Evolutionary conservation across 495 filamentous ascomycete genomes (phyloP).

Genomic region (Aspergillus asperescens): DNA sequence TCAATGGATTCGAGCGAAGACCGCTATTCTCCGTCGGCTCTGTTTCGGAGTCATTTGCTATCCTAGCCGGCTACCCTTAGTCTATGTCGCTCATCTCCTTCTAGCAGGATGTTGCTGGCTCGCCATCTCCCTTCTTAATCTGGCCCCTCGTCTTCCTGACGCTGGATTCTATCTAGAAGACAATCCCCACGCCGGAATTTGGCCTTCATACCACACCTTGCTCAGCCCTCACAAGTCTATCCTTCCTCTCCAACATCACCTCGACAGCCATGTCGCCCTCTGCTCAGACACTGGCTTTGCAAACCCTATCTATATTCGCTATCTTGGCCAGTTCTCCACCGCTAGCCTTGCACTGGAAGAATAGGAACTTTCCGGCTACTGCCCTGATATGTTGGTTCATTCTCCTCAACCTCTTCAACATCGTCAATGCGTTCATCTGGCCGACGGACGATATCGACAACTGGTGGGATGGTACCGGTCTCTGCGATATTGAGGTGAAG

Average conservation of each 20-base stretch:
- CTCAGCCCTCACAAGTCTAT: neutral
- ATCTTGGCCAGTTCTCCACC: slow-evolving; percentile 49
- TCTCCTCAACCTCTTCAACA: slow-evolving; percentile 59
- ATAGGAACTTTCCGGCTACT: slow-evolving; percentile 46
- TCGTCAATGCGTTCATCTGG: slow-evolving; percentile 82
- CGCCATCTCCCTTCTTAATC: slow-evolving; percentile 5
- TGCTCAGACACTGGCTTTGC: slow-evolving; percentile 34
- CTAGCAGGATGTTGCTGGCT: slow-evolving; percentile 9
- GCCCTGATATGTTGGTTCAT: slow-evolving; percentile 59
- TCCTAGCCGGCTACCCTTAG: neutral
- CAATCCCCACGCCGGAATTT: neutral
- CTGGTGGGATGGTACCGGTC: slow-evolving; percentile 69
- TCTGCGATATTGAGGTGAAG: slow-evolving; percentile 82
- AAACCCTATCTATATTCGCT: slow-evolving; percentile 51
- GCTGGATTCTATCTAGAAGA: neutral
- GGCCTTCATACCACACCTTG: neutral
- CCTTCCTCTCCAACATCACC: slow-evolving; percentile 3
- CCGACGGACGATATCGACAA: slow-evolving; percentile 56
- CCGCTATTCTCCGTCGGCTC: slow-evolving; percentile 6
- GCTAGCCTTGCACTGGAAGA: slow-evolving; percentile 36
- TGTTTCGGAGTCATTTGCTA: slow-evolving; percentile 13
- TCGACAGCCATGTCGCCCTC: slow-evolving; percentile 7
- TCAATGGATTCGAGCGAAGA: slow-evolving; percentile 5
- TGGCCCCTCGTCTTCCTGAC: neutral
- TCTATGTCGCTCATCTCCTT: neutral